These are phyloP conservation scores for Colletotrichum lupini DNA, from an alignment of 2,329 filamentous ascomycete genomes.

Conservation along the genomic window DNA sequence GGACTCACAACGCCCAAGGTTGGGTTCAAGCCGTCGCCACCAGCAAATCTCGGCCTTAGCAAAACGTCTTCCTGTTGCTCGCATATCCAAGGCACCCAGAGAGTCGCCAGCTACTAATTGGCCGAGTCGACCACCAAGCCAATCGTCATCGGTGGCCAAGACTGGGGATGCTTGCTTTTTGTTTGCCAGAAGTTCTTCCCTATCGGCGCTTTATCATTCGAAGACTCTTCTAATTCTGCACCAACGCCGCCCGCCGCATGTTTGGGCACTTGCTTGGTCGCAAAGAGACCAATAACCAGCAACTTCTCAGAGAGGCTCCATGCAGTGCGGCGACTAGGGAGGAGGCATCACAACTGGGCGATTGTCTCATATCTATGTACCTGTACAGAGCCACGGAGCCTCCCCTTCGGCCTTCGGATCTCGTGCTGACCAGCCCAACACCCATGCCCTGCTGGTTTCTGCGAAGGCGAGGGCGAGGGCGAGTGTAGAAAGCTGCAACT, in stretches of 20 bases:
- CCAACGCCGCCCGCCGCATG: background rate
- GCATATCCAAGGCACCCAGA: background rate
- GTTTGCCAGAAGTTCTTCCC: background rate
- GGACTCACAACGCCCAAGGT: background rate
- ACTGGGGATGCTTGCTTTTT: background rate
- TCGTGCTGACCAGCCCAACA: background rate
- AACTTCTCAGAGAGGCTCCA: background rate
- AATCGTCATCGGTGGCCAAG: background rate
- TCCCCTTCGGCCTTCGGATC: background rate
- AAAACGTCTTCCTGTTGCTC: background rate
- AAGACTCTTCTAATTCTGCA: background rate
- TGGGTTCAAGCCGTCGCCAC: background rate
- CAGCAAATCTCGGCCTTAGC: background rate
- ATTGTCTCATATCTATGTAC: background rate
- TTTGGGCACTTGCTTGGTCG: background rate
- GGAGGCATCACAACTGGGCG: background rate
- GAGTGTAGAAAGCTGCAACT: background rate
- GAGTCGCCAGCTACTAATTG: background rate
- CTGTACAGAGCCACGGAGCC: background rate
- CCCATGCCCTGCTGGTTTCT: background rate
- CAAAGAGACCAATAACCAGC: conserved; percentile 21
- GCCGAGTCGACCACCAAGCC: background rate
- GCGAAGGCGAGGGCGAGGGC: background rate
- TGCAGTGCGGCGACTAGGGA: background rate
- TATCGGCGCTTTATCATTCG: background rate